Evolutionary conservation across 169 alveolate genomes (phyloP).

Genomic region (Neospora caninum): DNA sequence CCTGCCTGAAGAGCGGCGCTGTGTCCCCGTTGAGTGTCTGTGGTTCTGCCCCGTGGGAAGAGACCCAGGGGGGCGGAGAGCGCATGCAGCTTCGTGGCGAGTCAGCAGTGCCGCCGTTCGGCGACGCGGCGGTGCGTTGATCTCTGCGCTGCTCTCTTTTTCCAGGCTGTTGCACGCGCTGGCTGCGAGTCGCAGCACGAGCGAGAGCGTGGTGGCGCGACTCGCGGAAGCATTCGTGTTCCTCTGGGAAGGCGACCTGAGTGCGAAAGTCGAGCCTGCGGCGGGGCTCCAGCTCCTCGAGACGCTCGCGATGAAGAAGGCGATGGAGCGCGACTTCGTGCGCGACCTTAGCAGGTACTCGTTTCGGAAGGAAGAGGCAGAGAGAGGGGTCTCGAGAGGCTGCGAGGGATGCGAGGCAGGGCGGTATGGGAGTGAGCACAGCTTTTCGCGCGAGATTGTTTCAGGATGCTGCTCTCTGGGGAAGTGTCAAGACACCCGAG

Average conservation of each 20-base stretch:
- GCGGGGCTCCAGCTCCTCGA: constrained; percentile 33
- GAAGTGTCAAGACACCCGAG: too few relatives aligned
- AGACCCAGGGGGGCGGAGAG: too few relatives aligned
- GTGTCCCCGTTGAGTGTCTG: too few relatives aligned
- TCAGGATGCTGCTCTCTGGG: too few relatives aligned
- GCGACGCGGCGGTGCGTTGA: too few relatives aligned
- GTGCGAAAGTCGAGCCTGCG: constrained; percentile 4
- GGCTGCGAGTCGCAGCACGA: background rate
- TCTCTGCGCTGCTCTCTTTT: background rate
- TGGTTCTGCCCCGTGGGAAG: too few relatives aligned
- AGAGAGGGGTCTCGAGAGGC: too few relatives aligned
- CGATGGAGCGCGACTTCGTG: background rate
- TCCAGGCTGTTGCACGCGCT: constrained; percentile 19
- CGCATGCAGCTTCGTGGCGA: too few relatives aligned
- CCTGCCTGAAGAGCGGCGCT: too few relatives aligned
- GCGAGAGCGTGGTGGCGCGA: background rate
- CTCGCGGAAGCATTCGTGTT: constrained; percentile 38
- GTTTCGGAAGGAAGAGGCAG: background rate
- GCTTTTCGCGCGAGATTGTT: too few relatives aligned
- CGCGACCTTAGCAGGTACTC: background rate
- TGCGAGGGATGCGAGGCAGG: background rate
- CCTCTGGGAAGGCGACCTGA: constrained; percentile 40
- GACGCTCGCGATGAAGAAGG: background rate
- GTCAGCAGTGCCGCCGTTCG: too few relatives aligned
- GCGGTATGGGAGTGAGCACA: too few relatives aligned